Conservation (phyloP, 2,329 filamentous ascomycete species). For the Westerdykella sp. region DNA sequence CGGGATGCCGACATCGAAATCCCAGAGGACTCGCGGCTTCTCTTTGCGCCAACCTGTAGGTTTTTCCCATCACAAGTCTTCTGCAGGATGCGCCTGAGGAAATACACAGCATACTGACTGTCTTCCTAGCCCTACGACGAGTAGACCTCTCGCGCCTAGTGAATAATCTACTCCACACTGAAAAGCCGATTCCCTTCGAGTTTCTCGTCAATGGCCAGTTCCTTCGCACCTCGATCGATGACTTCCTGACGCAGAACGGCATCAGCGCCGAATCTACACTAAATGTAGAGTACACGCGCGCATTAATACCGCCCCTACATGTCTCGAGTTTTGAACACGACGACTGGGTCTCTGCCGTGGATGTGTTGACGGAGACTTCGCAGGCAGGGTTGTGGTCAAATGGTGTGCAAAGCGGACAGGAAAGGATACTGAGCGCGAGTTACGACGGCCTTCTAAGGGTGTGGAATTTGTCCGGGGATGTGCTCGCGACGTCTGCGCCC, state of each 20-base stretch:
- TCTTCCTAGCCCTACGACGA: conserved; percentile 21
- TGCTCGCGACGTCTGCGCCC: conserved; percentile 69
- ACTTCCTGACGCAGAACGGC: conserved; percentile 79
- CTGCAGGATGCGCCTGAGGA: neutral
- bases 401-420: conserved; percentile 48
- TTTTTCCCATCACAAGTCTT: too few species aligned
- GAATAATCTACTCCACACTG: conserved; percentile 53
- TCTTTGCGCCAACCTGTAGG: neutral
- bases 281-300: conserved; percentile 87
- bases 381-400: conserved; percentile 54
- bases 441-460: conserved; percentile 85
- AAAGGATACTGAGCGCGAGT: conserved; percentile 80
- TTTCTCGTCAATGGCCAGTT: conserved; percentile 94
- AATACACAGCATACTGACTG: neutral
- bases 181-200: conserved; percentile 73
- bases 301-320: conserved; percentile 80
- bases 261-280: conserved; percentile 84
- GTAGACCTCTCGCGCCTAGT: conserved; percentile 54
- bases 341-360: conserved; percentile 88
- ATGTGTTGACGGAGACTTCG: conserved; percentile 67
- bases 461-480: conserved; percentile 80
- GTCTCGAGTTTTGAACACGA: conserved; percentile 93
- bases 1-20: conserved; percentile 29
- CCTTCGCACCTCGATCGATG: conserved; percentile 79
- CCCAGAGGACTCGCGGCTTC: conserved; percentile 20